Evolutionary conservation across 2,329 filamentous ascomycete species (phyloP), one percentile per base, ranked within the genome.

Genomic region (Aspergillus aculeatus): DNA sequence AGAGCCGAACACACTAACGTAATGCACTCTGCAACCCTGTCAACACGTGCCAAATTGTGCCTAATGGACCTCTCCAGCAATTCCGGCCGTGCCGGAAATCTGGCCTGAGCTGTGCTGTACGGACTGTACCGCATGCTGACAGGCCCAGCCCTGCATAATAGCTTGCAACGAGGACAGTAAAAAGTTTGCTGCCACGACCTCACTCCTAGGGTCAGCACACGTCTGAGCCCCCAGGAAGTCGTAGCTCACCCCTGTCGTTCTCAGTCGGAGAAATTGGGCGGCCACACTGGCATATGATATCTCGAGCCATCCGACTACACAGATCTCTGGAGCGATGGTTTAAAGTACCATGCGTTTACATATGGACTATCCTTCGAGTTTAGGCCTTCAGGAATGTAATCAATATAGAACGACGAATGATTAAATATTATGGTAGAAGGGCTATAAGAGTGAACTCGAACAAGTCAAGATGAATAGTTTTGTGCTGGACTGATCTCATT

Each of bases 1-100:
- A 55, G 44, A 48, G 47, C 26, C 53, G 16, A 48, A 23, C 53
- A 35, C 53, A 48, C 53, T 55, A 55, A 55, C 32, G 41, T 48
- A 48, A 31, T 47, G 44, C 41, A 47, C 26, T 24, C 41, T 55
- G 41, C 53, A 47, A 24, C 29, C 47, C 53, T 31, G 23, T 47
- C 9, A 31, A 48, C 41, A n/a, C 48, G 53, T 16, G 16, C 6
- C 32, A 24, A 41, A 12, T 47, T 55, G 38, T 47, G 53, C 53
- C 53, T 47, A 44, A 32, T 47, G 26, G 41, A 16, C n/a, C 19
- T 31, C 24, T 41, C 41, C 44, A 14, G 47, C 53, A 44, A 19
- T 44, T 7, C 14, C n/a, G 38, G 38, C 4, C 16, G 38, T 44
- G 38, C 38, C 38, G 38, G 38, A 16, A 44, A 44, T 44, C 14